Evolutionary conservation across 352 stramenopile species (phyloP), one percentile per base, ranked within the genome.

Genomic region (Globisporangium cylindrosporum): DNA sequence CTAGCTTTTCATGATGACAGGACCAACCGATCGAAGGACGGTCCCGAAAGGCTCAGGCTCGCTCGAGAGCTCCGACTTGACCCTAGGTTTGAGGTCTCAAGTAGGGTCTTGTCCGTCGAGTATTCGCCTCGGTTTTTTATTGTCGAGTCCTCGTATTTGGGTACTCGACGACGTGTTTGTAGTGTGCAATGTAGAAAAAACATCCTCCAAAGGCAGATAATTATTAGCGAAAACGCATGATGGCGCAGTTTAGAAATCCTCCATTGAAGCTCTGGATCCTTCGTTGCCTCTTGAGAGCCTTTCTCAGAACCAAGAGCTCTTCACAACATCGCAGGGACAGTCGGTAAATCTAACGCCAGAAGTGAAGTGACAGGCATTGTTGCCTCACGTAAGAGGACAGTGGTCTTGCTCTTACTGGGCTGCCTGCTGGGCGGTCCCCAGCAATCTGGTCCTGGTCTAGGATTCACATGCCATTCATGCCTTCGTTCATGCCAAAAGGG

Each of bases 21-120:
- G 18, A 54, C 41, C 38, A 25, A 38, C 41, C 41, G 59, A 64
- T 53, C 38, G 59, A 57, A 65, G 41, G 59, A 48, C 36, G 56
- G 56, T 62, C 29, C 6, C 12, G 3, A 12, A 24, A 24, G 18
- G 18, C 43, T 51, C 18, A 49, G 41, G 4, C 15, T n/a, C 15
- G 7, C 18, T 51, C 43, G 15, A 46, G 15, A 49, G 41, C 43
- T 51, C 43, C 2, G 18, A 12, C 43, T 51, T 24, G 18, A 10
- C 43, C 41, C 41, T 20, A 46, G 5, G 6, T 3, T n/a, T 24
- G 18, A 20, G 43, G 6, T 12, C 14, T 49, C 38, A 20, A 20
- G 38, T 32, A 32, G 29, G 29, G 29, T 32, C 29, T 32, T 32
- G 14, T 46, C 38, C 20, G 38, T 46, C 4, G 38, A 14, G 43